Evolutionary conservation across 2,329 filamentous ascomycete species (phyloP).

Genomic region (Colletotrichum eremochloae): DNA sequence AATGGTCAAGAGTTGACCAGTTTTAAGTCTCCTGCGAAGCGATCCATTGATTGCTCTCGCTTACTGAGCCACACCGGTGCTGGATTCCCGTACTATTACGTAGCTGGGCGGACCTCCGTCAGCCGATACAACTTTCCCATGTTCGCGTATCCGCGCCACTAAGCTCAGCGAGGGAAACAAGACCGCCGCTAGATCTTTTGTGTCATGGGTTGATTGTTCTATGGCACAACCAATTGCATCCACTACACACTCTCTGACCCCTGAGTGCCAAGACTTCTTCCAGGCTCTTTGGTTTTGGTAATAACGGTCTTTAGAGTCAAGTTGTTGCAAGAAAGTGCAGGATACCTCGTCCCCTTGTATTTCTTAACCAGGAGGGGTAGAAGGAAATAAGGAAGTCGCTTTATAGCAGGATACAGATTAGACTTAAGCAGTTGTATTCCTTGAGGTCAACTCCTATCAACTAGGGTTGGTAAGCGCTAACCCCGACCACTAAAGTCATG

Average conservation of each 20-base stretch:
- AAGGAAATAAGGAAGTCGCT: not conserved
- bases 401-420: not conserved
- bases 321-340: not conserved
- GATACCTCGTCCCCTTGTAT: not conserved
- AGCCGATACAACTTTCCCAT: constrained; percentile 6
- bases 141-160: constrained; percentile 1
- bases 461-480: fast-evolving
- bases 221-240: not conserved
- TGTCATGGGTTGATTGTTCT: not conserved
- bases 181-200: constrained; percentile 10
- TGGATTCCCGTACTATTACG: not conserved
- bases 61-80: not conserved
- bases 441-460: not conserved
- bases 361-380: not conserved
- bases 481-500: not conserved
- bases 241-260: not conserved
- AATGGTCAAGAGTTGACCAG: too few relatives aligned
- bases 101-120: not conserved
- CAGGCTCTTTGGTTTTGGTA: not conserved
- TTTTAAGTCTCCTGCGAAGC: not conserved
- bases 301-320: not conserved
- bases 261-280: not conserved
- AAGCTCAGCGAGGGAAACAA: constrained; percentile 5
- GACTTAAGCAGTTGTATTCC: not conserved
- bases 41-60: not conserved